These are phyloP conservation scores for Aureobasidium subglaciale DNA, from an alignment of 2,329 filamentous ascomycete species.

Conservation along the genomic window DNA sequence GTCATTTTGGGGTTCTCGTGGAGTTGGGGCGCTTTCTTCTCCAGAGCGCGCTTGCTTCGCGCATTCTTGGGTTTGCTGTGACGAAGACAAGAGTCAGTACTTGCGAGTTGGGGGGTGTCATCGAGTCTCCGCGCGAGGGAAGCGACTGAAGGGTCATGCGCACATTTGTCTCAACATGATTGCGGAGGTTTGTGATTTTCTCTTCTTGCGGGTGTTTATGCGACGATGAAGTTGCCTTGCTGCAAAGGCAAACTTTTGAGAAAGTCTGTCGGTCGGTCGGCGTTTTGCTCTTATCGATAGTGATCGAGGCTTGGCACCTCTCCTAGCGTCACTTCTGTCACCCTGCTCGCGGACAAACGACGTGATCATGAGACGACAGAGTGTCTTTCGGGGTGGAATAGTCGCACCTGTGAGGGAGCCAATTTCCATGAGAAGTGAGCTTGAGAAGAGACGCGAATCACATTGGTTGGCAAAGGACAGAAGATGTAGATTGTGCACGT, in stretches of 20 bases:
- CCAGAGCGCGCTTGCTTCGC: slow-evolving; percentile 89
- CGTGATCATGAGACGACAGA: too few species aligned
- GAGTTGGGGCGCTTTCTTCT: slow-evolving; percentile 83
- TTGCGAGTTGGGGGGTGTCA: not conserved
- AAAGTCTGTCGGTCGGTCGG: not conserved
- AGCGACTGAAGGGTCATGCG: not conserved
- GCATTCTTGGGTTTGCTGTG: slow-evolving; percentile 56
- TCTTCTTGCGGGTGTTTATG: not conserved
- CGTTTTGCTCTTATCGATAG: slow-evolving; percentile 6
- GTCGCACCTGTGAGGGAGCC: too few species aligned
- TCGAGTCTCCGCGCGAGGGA: too few species aligned
- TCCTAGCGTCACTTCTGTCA: not conserved
- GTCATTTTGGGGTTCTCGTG: slow-evolving; percentile 85
- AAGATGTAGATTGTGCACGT: too few species aligned
- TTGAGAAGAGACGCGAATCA: too few species aligned
- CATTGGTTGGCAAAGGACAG: too few species aligned
- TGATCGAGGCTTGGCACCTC: not conserved
- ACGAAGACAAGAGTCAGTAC: not conserved
- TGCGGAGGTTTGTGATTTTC: not conserved
- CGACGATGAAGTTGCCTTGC: not conserved
- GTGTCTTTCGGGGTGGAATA: too few species aligned
- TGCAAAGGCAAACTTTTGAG: slow-evolving; percentile 7
- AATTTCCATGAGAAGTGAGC: too few species aligned
- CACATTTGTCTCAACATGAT: slow-evolving; percentile 14
- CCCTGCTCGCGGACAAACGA: not conserved